Evolutionary conservation across 2,329 filamentous ascomycete genomes (phyloP).

Genomic region (Coleophoma cylindrospora): DNA sequence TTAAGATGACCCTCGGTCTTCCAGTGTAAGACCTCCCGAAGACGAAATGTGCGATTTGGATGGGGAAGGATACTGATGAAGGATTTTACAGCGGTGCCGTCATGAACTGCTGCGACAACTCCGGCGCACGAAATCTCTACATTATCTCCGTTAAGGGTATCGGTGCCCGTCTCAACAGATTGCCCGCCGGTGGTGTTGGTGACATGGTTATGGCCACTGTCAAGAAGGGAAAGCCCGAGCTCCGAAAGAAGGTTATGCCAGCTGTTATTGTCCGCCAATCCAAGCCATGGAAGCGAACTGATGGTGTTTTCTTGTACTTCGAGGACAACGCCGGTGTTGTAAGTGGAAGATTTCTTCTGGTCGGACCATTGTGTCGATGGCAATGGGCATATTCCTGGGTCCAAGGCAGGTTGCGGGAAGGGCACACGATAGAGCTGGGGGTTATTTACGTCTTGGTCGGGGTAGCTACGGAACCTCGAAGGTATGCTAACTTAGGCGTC

Average conservation of each 20-base stretch:
- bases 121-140: conserved; percentile 96
- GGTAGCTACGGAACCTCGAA: not conserved
- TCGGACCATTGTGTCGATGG: no score
- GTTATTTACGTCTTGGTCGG: not conserved
- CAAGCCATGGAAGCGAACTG: conserved; percentile 98
- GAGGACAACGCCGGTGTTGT: conserved; percentile 99
- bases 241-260: conserved; percentile 99
- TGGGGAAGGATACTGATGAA: conserved; percentile 3
- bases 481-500: conserved; percentile 28
- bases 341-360: conserved; percentile 39
- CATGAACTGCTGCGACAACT: conserved; percentile 99
- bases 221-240: conserved; percentile 99
- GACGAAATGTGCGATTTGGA: conserved; percentile 3
- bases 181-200: conserved; percentile 94
- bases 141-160: conserved; percentile 99
- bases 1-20: conserved; percentile 99
- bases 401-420: not conserved
- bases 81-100: conserved; percentile 72
- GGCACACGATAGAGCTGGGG: not conserved
- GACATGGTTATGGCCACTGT: conserved; percentile 99
- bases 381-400: not conserved
- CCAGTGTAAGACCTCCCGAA: conserved; percentile 75
- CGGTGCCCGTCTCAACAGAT: conserved; percentile 93
- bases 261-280: conserved; percentile 97
- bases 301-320: conserved; percentile 99